Conservation (phyloP, 768 basidiomycete species). For the Cubamyces sp. region DNA sequence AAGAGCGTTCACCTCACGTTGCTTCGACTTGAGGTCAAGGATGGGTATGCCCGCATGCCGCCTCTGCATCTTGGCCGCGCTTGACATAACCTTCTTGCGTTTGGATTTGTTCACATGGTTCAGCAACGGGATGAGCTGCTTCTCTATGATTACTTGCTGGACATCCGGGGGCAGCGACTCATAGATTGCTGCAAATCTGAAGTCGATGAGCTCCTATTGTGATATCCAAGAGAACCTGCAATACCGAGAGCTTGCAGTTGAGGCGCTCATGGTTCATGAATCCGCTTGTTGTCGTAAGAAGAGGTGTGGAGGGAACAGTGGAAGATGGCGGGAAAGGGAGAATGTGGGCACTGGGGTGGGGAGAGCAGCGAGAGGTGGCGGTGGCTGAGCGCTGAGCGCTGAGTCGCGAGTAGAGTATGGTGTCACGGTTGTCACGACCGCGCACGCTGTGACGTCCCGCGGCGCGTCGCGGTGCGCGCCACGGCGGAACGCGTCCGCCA, state of each 20-base stretch:
- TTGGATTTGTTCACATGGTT: slow-evolving; percentile 45
- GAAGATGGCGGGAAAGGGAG: neutral
- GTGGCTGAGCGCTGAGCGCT: neutral
- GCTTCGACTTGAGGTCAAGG: slow-evolving; percentile 57
- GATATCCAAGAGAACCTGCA: neutral
- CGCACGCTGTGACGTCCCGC: slow-evolving; percentile 19
- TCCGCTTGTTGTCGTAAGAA: neutral
- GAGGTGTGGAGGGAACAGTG: no score
- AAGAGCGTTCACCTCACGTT: slow-evolving; percentile 54
- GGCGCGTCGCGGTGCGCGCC: slow-evolving; percentile 9
- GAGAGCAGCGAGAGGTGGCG: neutral
- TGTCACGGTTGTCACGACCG: slow-evolving; percentile 17
- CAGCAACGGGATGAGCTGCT: slow-evolving; percentile 53
- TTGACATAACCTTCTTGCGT: slow-evolving; percentile 42
- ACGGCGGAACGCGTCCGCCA: slow-evolving; percentile 1
- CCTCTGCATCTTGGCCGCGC: slow-evolving; percentile 45
- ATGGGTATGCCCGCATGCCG: slow-evolving; percentile 47
- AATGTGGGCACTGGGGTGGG: no score
- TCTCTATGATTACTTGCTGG: slow-evolving; percentile 51
- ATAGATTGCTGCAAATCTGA: slow-evolving; percentile 53
- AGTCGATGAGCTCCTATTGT: neutral
- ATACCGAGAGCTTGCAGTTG: slow-evolving; percentile 10
- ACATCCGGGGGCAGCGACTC: slow-evolving; percentile 57
- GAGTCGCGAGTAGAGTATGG: slow-evolving; percentile 1
- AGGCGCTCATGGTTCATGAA: neutral